Conservation (phyloP, 2,329 filamentous ascomycete genomes). For the Akanthomyces muscarius region DNA sequence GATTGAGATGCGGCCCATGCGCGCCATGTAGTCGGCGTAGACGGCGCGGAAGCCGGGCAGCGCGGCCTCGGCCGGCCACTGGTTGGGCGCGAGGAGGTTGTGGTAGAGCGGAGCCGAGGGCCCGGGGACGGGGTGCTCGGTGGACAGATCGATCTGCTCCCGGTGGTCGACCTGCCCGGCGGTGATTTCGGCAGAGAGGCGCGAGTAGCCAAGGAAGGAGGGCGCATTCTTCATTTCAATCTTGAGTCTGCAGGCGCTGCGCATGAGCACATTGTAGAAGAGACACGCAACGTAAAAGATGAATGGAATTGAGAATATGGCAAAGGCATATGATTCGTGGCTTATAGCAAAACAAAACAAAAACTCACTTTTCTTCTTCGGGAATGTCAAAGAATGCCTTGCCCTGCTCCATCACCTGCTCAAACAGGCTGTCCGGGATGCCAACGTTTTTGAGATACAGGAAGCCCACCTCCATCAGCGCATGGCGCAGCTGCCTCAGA, state of each 20-base stretch:
- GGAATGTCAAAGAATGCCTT: constrained; percentile 74
- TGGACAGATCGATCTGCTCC: constrained; percentile 84
- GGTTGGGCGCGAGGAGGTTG: constrained; percentile 72
- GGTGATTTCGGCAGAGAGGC: constrained; percentile 65
- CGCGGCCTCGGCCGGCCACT: constrained; percentile 66
- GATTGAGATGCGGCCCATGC: constrained; percentile 69
- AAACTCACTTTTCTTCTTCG: constrained; percentile 63
- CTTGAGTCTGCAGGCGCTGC: constrained; percentile 43
- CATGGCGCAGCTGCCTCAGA: constrained; percentile 65
- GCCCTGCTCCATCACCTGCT: constrained; percentile 63
- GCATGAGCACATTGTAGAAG: not conserved
- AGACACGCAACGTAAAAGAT: not conserved
- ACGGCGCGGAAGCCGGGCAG: constrained; percentile 65
- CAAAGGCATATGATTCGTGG: not conserved
- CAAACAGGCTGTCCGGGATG: constrained; percentile 61
- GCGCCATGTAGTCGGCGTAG: constrained; percentile 71
- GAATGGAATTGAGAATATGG: not conserved
- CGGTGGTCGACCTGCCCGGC: constrained; percentile 73
- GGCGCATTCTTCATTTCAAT: constrained; percentile 72
- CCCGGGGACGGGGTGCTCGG: constrained; percentile 64
- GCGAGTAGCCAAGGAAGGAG: constrained; percentile 68
- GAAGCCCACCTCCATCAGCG: constrained; percentile 83
- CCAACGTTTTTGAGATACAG: constrained; percentile 79
- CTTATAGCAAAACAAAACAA: not conserved
- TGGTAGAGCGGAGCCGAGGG: constrained; percentile 64